phyloP scores from a whole-genome alignment of 805 yeast genomes.

The Pichia sporocuriosa region DNA sequence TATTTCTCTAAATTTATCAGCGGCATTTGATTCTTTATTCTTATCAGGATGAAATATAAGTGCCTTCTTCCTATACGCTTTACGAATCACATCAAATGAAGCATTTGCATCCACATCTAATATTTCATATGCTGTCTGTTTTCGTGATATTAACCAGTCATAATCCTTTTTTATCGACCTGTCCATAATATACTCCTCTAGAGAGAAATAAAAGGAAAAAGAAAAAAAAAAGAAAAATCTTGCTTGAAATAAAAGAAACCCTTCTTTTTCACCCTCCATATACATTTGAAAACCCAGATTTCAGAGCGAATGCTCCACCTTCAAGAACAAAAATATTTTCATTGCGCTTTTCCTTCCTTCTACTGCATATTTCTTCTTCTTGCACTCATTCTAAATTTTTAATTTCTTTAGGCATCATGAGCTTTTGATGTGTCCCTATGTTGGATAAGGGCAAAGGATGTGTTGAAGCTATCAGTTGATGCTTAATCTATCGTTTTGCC shows the following conservation, averaged over 20 bases:
- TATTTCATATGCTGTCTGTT: slow-evolving; percentile 14
- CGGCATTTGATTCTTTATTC: slow-evolving; percentile 25
- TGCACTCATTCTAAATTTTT: too few species aligned
- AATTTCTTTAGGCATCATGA: too few species aligned
- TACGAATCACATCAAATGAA: slow-evolving; percentile 16
- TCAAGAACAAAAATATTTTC: too few species aligned
- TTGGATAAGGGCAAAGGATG: background rate
- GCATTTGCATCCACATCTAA: slow-evolving; percentile 9
- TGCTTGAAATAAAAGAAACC: slow-evolving; percentile 2
- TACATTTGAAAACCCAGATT: too few species aligned
- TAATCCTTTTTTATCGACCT: slow-evolving; percentile 10
- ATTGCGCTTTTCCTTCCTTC: too few species aligned
- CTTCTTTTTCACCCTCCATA: background rate
- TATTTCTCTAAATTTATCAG: slow-evolving; percentile 24
- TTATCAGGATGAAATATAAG: slow-evolving; percentile 31
- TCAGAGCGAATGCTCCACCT: too few species aligned
- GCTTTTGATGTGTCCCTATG: too few species aligned
- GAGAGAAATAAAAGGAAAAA: too few species aligned
- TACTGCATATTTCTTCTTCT: too few species aligned
- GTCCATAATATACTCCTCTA: slow-evolving; percentile 8
- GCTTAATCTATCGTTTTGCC: background rate
- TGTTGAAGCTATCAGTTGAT: slow-evolving; percentile 1
- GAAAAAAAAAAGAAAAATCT: too few species aligned
- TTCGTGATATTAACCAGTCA: slow-evolving; percentile 14
- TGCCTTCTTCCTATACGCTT: slow-evolving; percentile 28